These are phyloP conservation scores for Malus asiatica DNA, from an alignment of 306 rosid species.

Conservation along the genomic window DNA sequence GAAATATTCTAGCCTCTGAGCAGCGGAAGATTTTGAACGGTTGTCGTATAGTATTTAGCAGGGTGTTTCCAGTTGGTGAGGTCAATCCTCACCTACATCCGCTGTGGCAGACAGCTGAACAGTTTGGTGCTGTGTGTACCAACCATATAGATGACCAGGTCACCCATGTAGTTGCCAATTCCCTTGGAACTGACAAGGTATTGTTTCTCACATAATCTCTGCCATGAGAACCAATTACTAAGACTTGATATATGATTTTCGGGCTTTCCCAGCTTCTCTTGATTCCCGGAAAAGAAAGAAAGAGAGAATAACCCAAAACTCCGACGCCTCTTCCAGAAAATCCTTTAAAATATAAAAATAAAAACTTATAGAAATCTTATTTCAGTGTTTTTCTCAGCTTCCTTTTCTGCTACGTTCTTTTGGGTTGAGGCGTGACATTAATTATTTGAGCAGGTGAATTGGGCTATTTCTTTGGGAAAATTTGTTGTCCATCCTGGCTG, in stretches of 20 bases:
- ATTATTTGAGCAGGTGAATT: slow-evolving; percentile 70
- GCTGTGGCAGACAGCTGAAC: slow-evolving; percentile 94
- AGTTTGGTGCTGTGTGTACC: slow-evolving; percentile 90
- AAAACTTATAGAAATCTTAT: background rate
- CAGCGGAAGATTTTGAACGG: slow-evolving; percentile 83
- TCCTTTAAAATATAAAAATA: background rate
- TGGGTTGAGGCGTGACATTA: background rate
- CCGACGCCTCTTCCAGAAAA: background rate
- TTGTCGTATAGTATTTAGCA: slow-evolving; percentile 86
- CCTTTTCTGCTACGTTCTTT: background rate
- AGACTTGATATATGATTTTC: background rate
- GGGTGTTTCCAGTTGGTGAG: slow-evolving; percentile 89
- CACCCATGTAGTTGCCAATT: slow-evolving; percentile 91
- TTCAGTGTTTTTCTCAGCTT: background rate
- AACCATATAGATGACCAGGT: slow-evolving; percentile 85
- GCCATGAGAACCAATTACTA: background rate
- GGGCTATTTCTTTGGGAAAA: slow-evolving; percentile 73
- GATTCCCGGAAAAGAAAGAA: background rate
- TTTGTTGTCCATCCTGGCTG: slow-evolving; percentile 93
- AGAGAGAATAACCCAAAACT: background rate
- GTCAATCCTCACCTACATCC: slow-evolving; percentile 91
- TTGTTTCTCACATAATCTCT: slow-evolving; percentile 8
- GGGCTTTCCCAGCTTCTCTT: background rate
- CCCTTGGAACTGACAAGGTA: slow-evolving; percentile 97
- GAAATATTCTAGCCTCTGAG: slow-evolving; percentile 79